Evolutionary conservation across 768 basidiomycete species (phyloP), one percentile per base, ranked within the genome.

Genomic region (Scleroderma bovista): DNA sequence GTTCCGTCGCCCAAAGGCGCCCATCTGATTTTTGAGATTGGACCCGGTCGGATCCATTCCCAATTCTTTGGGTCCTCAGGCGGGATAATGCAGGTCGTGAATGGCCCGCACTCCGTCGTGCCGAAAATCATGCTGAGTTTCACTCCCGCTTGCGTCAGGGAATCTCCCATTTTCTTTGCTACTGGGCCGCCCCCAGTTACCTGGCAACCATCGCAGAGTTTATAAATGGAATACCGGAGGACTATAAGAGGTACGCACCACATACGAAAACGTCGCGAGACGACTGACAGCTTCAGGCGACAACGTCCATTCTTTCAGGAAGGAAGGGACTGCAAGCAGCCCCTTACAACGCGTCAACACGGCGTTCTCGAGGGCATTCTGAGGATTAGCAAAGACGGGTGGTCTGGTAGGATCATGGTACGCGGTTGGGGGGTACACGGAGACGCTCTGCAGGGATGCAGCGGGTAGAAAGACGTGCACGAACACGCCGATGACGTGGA

Each of bases 121-220:
- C 73, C 76, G 46, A 72, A 77, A 20, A 67, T 51, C 3, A 58
- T 60, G 7, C 51, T 41, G 1, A 75, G 40, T 3, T 55, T 50
- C 3, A 75, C 68, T 0, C 72, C 72, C n/a, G 63, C 55, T 16
- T 58, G 52, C 4, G 57, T 56, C 19, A 75, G 36, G 15, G 44
- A 44, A n/a, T 75, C 67, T 0, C 72, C 75, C 1, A 64, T 53
- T 3, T 57, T 60, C 46, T 66, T 54, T 12, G 69, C 64, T 5
- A 76, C 43, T 9, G 72, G 67, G 0, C 71, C 73, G n/a, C 74
- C 73, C 11, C 65, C 70, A 40, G 58, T 74, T 0, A 56, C 7
- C 75, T 75, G 22, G n/a, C 19, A n/a, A n/a, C n/a, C n/a, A n/a
- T n/a, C n/a, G n/a, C n/a, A n/a, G n/a, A n/a, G n/a, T n/a, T n/a